Conservation (phyloP, 2,329 filamentous ascomycete genomes). For the Neoascochyta sp. region DNA sequence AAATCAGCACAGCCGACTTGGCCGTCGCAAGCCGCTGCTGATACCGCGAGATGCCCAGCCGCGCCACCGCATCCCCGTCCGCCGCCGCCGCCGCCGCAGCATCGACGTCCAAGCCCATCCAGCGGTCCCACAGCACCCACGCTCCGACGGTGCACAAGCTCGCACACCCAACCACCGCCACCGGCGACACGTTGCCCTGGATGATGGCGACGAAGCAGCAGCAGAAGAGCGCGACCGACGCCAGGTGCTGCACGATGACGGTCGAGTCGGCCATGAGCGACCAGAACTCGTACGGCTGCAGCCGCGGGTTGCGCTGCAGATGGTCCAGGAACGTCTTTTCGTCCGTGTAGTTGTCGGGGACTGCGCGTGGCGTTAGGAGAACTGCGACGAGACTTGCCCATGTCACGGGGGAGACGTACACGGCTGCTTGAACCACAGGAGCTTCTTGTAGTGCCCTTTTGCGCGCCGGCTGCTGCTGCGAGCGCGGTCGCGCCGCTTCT, state of each 20-base stretch:
- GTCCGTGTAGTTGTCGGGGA: conserved; percentile 98
- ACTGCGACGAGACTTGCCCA: too few relatives aligned
- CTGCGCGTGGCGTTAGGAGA: too few relatives aligned
- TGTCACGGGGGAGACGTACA: too few relatives aligned
- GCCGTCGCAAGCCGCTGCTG: conserved; percentile 71
- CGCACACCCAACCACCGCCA: conserved; percentile 83
- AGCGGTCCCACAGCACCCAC: conserved; percentile 89
- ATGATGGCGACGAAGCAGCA: conserved; percentile 91
- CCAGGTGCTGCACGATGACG: conserved; percentile 95
- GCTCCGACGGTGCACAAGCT: conserved; percentile 78
- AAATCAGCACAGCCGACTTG: conserved; percentile 90
- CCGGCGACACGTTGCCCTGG: conserved; percentile 79
- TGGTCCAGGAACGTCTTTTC: conserved; percentile 95
- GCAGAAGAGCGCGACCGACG: conserved; percentile 89
- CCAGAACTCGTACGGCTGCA: conserved; percentile 98
- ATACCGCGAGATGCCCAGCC: conserved; percentile 49
- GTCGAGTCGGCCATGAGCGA: conserved; percentile 91
- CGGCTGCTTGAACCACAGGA: conserved; percentile 96
- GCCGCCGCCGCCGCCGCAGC: too few relatives aligned
- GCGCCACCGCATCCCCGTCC: too few relatives aligned
- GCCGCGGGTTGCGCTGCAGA: conserved; percentile 85
- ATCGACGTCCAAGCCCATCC: too few relatives aligned
- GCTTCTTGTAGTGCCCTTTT: conserved; percentile 83
- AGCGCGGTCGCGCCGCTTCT: conserved; percentile 51
- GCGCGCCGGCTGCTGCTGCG: conserved; percentile 64